Base-by-base conservation (phyloP, 768 basidiomycete species). In the Infundibulicybe gibba region DNA sequence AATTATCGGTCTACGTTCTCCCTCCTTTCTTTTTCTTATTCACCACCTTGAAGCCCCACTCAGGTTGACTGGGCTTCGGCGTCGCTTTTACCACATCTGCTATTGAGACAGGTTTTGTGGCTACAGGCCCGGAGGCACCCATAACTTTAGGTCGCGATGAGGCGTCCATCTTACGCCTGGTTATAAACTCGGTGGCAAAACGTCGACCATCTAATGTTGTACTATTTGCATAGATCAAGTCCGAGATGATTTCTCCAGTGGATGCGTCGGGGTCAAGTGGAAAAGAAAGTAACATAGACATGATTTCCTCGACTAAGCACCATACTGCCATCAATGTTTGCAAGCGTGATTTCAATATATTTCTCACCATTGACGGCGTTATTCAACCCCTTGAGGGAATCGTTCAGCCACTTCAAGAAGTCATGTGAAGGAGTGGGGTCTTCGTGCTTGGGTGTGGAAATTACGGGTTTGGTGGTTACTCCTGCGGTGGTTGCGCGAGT, bases 141-240 rank as follows among this genome's bases (percentile, higher is more conserved):
- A 63, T 57, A 10, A 63, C 70, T 50, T 81, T 84, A 41, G 74
- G 71, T 41, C 77, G 68, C 16, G 75, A 57, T 12, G 71, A 71
- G 1, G 83, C 87, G 61, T 98, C 95, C 15, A 77, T 79, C 68
- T 93, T 94, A 43, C 97, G 86, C 61, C 81, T 90, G 51, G 75
- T 79, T 44, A 93, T 81, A 58, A 91, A 99, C 54, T 98, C 94
- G 11, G 89, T 77, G 3, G 97, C 94, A 60, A 98, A 99, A 32
- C 95, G 82, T 43, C 94, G 78, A 5, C 97, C 97, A 59, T 98
- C 94, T 43, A 99, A 80, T 2, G 90, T 98, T 16, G 93, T 90
- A 54, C 92, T 95, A 60, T 89, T 94, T 44, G 87, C 84, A 60
- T 98, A 99, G 50, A 98, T 94, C 37, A 89, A 76, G 62, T 98